Base-by-base conservation (phyloP, 2,329 filamentous ascomycete genomes). In the Magnaporthiopsis incrustans region DNA sequence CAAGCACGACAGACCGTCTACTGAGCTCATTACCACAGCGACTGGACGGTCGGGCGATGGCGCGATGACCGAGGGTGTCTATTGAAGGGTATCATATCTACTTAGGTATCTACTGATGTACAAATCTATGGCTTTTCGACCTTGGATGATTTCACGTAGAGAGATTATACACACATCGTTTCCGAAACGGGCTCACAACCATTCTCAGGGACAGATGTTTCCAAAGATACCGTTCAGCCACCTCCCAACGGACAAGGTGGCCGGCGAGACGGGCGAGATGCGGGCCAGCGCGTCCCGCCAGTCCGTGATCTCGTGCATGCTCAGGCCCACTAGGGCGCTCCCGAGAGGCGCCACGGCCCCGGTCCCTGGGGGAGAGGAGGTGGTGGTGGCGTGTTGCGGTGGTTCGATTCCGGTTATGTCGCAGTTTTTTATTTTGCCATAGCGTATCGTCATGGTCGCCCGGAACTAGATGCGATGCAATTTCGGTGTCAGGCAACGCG, bases 361-460 rank as follows among this genome's bases (percentile, higher is more conserved):
- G 62, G 53, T 50, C 50, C 25, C 66, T 67, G 0, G n/a, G n/a
- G n/a, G n/a, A n/a, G n/a, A n/a, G n/a, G n/a, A n/a, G n/a, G n/a
- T n/a, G n/a, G n/a, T n/a, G n/a, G n/a, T n/a, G n/a, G n/a, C n/a
- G n/a, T n/a, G n/a, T n/a, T n/a, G n/a, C n/a, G n/a, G n/a, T n/a
- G n/a, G 15, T 3, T 38, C 50, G 53, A 75, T 66, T 0, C 73
- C 73, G 2, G 68, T 50, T 3, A 76, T 3, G 11, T 61, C 57
- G 4, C 70, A 69, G 11, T 72, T 68, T 18, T 72, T 68, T 56
- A 81, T 73, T 65, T 73, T 69, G 14, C 77, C 77, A 64, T 79
- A 76, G 1, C 77, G 76, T 33, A 75, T 72, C 2, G 74, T 77
- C 64, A 80, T 72, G 1, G 71, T 61, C 1, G 73, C 69, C 12